Base-by-base conservation (phyloP, 2,329 filamentous ascomycete genomes). In the Myriosclerotinia duriaeana region DNA sequence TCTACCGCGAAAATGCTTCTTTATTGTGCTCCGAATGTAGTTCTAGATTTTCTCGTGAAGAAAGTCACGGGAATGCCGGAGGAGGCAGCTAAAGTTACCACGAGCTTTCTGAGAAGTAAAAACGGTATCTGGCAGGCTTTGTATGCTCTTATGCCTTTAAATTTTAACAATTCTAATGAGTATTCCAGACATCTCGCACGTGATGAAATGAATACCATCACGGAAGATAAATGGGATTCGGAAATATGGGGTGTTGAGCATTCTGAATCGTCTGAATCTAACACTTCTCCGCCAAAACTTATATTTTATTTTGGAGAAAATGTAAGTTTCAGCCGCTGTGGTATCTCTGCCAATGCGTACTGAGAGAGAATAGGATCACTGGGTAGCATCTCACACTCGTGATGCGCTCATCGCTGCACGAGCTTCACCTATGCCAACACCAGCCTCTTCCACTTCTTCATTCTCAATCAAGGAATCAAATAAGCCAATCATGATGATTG, bases 61-160 rank as follows among this genome's bases (percentile, higher is more conserved):
- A 68, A 68, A 0, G 69, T 83, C 5, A 72, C 85, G 66, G 78
- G 83, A 1, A 84, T 87, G 72, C 81, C 84, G 2, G 69, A 76
- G 0, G 78, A 80, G 53, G 82, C 83, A 0, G 83, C 83, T 0
- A 78, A 77, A 1, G 78, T 83, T 3, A 87, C 85, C 50, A 78
- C 80, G 17, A 74, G 76, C 9, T 88, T 87, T 76, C 77, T 89
- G 36, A 81, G 79, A 72, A 85, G 83, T 70, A 79, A 79, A 1
- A 84, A 85, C 67, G 86, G 85, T 5, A 80, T 89, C 11, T 82
- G 81, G 76, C 86, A 89, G 77, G 81, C 85, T 11, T 76, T 89
- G 67, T 76, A 64, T 50, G 58, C 22, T 20, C 44, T 36, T 40
- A 2, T 50, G 9, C 34, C 11, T 20, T 38, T 54, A 9, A 20